Conservation (phyloP, 176 grass and related monocot genomes). For the Tillandsia fasciculata region DNA sequence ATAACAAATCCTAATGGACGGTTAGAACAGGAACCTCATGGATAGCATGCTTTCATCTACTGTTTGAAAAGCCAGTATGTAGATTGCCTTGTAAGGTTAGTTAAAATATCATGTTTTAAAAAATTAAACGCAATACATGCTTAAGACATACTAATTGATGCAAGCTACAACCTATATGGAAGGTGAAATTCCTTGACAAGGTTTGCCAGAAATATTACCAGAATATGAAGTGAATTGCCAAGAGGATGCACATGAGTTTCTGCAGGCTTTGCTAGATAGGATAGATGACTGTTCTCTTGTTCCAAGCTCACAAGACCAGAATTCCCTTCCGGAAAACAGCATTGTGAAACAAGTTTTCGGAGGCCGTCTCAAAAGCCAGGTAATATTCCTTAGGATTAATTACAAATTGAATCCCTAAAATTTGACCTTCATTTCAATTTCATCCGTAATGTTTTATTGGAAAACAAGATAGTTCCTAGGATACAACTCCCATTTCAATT, state of each 20-base stretch:
- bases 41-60: too few species aligned
- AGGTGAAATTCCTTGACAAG: constrained; percentile 36
- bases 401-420: not conserved
- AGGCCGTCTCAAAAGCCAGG: constrained; percentile 71
- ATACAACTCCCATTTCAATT: not conserved
- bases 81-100: too few species aligned
- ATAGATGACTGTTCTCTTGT: constrained; percentile 52
- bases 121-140: not conserved
- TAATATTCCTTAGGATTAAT: constrained; percentile 6
- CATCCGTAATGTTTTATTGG: too few species aligned
- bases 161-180: not conserved
- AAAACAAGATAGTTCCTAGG: not conserved
- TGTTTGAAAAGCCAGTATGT: too few species aligned
- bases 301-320: constrained; percentile 22
- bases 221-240: constrained; percentile 58
- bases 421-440: not conserved
- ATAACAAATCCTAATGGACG: too few species aligned
- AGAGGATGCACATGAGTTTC: constrained; percentile 92
- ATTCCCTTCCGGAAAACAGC: constrained; percentile 49
- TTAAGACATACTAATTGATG: not conserved
- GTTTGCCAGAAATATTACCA: constrained; percentile 62
- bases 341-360: constrained; percentile 82
- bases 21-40: too few species aligned
- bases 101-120: too few species aligned
- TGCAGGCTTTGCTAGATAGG: constrained; percentile 66